Evolutionary conservation across 768 basidiomycete genomes (phyloP), one percentile per base, ranked within the genome.

Genomic region (Mycena vulgaris): DNA sequence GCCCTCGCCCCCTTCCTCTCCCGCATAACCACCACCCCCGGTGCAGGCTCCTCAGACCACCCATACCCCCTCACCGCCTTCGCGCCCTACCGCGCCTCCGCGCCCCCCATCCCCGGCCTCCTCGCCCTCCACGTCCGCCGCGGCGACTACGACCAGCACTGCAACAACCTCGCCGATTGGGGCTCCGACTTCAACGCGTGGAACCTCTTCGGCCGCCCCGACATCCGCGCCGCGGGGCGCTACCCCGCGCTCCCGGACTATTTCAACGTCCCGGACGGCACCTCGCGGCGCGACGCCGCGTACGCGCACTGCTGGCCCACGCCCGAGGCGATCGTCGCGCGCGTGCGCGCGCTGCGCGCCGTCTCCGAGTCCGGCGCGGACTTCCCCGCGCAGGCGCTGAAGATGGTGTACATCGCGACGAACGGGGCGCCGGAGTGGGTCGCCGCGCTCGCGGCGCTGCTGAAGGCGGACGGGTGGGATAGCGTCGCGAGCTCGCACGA

Each of bases 81-180:
- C 56, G 11, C 25, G 25, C 70, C 70, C n/a, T 31, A 28, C 61
- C 37, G 47, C 66, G 35, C 62, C 48, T 2, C 23, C 56, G 55
- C 48, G 23, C 66, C 70, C 23, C 66, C 66, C 49, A 58, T 68
- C 49, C 25, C 16, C 2, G 70, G 71, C 5, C 66, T 72, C 3
- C 62, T 72, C 3, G 63, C 17, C 23, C 39, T 72, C 17, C 71
- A 72, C 71, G 31, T 68, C 42, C 71, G 71, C 21, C 66, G 71
- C 39, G 71, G 71, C 42, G 71, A 72, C 53, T 72, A 68, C 62
- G 56, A 10, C 14, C 13, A 47, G 42, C 66, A 72, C 66, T 72
- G 71, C 63, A 19, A 31, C 25, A 48, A 58, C 51, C 67, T 68
- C 63, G 71, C 45, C 14, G 51, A n/a, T 14, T 56, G 49, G 66